phyloP scores from a whole-genome alignment of 352 stramenopile genomes.

The Hyphochytrium catenoides region DNA sequence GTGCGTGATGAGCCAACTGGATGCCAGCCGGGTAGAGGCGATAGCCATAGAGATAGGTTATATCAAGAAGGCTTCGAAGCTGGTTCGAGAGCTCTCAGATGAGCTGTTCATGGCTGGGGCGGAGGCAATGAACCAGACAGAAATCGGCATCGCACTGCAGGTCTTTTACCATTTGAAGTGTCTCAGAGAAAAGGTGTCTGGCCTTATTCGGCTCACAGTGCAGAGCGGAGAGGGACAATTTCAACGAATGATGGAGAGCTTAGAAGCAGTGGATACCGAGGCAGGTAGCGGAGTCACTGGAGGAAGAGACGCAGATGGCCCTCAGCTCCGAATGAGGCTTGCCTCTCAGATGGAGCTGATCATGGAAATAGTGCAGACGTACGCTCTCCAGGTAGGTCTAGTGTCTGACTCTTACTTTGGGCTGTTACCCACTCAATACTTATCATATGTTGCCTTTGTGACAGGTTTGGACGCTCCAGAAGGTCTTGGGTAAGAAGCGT shows the following conservation, averaged over 20 bases:
- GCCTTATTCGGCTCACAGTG: conserved; percentile 11
- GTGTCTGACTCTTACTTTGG: too few species aligned
- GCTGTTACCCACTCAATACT: too few species aligned
- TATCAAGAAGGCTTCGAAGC: too few species aligned
- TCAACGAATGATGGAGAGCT: conserved; percentile 51
- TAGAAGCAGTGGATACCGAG: conserved; percentile 30
- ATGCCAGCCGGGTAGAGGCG: too few species aligned
- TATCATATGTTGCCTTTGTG: too few species aligned
- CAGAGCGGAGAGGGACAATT: conserved; percentile 38
- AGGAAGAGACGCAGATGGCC: conserved; percentile 2
- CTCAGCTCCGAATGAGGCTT: conserved; percentile 1
- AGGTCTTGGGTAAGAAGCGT: conserved; percentile 48
- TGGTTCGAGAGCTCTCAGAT: too few species aligned
- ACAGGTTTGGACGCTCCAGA: conserved; percentile 59
- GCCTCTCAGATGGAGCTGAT: conserved; percentile 33
- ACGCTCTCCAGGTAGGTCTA: too few species aligned
- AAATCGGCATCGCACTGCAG: conserved; percentile 36
- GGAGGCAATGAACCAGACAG: conserved; percentile 2
- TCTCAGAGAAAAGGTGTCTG: too few species aligned
- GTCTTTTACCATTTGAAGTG: conserved; percentile 54
- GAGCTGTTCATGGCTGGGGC: too few species aligned
- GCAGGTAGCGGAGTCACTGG: conserved; percentile 33
- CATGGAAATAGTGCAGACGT: conserved; percentile 29
- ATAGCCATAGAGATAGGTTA: too few species aligned
- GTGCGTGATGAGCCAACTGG: too few species aligned